A percentile compares a stretch with the other conserved stretches of the same genome.
These are phyloP conservation scores for Protomyces gravidus DNA, from an alignment of 1,139 yeast species.

Conservation along the genomic window DNA sequence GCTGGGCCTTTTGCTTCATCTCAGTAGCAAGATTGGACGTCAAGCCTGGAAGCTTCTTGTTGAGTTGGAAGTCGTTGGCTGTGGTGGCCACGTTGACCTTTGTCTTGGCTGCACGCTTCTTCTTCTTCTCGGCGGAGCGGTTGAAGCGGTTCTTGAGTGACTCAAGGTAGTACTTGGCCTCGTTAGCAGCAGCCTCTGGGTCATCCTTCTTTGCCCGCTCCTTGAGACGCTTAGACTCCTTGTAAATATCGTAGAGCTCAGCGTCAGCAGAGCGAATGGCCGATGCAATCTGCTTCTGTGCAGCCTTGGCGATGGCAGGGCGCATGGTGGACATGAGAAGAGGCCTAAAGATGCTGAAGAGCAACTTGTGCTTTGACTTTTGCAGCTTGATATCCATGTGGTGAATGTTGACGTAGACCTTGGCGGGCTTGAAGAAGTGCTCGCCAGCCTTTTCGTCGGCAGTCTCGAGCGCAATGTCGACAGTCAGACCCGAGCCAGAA, in stretches of 20 bases:
- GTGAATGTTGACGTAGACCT: slow-evolving; percentile 33
- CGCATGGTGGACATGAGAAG: slow-evolving; percentile 31
- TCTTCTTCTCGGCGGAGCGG: slow-evolving; percentile 30
- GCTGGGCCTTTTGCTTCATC: slow-evolving; percentile 32
- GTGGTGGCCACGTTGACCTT: slow-evolving; percentile 33
- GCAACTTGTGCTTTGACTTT: slow-evolving; percentile 33
- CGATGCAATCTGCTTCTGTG: slow-evolving; percentile 33
- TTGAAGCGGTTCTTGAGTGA: slow-evolving; percentile 30
- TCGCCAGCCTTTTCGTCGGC: slow-evolving; percentile 23
- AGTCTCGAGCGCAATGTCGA: slow-evolving; percentile 31
- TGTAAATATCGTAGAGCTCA: slow-evolving; percentile 30
- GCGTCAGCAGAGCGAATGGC: slow-evolving; percentile 32
- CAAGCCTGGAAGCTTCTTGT: slow-evolving; percentile 32
- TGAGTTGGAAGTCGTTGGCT: slow-evolving; percentile 31
- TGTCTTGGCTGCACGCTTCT: slow-evolving; percentile 25
- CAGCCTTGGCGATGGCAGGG: slow-evolving; percentile 33
- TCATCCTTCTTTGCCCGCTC: slow-evolving; percentile 25
- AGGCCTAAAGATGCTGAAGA: slow-evolving; percentile 33
- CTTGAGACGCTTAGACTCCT: slow-evolving; percentile 30
- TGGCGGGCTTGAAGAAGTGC: slow-evolving; percentile 34
- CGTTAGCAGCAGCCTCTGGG: slow-evolving; percentile 27
- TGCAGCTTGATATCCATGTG: slow-evolving; percentile 30
- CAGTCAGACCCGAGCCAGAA: slow-evolving; percentile 32
- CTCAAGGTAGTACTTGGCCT: slow-evolving; percentile 30
- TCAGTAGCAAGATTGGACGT: slow-evolving; percentile 30